Base-by-base conservation (phyloP, 139 green algal species). In the Trebouxia sp. region DNA sequence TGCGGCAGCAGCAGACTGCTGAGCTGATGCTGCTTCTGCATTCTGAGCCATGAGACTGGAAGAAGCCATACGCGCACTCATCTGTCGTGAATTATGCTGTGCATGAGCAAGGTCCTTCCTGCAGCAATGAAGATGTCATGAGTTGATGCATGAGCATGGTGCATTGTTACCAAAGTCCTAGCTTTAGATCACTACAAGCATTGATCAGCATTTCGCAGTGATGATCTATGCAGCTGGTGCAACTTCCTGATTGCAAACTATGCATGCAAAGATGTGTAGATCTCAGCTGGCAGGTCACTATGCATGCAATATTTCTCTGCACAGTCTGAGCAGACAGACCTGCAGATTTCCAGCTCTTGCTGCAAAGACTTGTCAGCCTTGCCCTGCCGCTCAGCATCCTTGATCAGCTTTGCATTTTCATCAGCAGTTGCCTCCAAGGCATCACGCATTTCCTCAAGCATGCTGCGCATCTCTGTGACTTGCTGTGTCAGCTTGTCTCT, bases 371-470 rank as follows among this genome's bases (percentile, higher is more conserved):
- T 26, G 42, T 26, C 42, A 35, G 11, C 69, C 12, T 51, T 53
- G 41, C 14, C 20, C 24, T 8, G 32, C 30, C 35, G 30, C 74
- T 65, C 42, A 28, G 32, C 47, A 10, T 79, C 42, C 0, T 14
- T 42, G 30, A 45, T 41, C 24, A 80, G 50, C 22, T 41, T 30
- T 22, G 22, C 39, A 35, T 72, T 72, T 20, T 80, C 75, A 42
- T 80, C 75, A 39, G 75, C 75, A 28, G 75, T 80, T 42, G 37
- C 35, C 38, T 80, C 51, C 37, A 80, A 38, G 37, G 75, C 75
- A 0, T 72, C 53, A 11, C 51, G 50, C 75, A 80, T 80, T 51
- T 80, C 75, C 51, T 80, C 48, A 17, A 79, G 72, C 72, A 79
- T 65, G n/a, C 22, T 32, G 17, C 24, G 42, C 67, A 77, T 77